Evolutionary conservation across 805 yeast genomes (phyloP).

Genomic region (Candida tallmaniae): DNA sequence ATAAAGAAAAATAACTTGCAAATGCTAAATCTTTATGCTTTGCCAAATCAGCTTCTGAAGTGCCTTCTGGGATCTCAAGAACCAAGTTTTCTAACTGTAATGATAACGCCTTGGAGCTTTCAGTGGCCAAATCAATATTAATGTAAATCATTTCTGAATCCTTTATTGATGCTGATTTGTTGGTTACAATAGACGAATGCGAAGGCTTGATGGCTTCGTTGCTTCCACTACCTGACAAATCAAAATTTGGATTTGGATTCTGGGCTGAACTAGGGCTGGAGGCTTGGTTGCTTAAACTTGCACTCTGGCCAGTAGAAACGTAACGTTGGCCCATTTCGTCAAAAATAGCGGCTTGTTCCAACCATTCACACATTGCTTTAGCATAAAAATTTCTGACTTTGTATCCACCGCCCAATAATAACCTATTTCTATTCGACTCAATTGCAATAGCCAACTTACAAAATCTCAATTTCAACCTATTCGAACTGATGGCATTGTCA

Average conservation of each 20-base stretch:
- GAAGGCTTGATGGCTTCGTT: constrained; percentile 1
- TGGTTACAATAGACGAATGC: constrained; percentile 1
- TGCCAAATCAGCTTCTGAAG: constrained; percentile 47
- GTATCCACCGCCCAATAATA: constrained; percentile 42
- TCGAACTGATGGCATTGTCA: constrained; percentile 22
- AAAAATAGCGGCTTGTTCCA: constrained; percentile 45
- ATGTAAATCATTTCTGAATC: constrained; percentile 11
- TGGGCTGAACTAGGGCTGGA: not conserved
- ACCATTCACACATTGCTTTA: constrained; percentile 47
- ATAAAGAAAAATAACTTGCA: constrained; percentile 63
- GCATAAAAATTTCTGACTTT: constrained; percentile 45
- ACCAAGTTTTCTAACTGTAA: constrained; percentile 52
- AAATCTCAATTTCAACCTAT: constrained; percentile 40
- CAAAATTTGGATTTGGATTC: not conserved
- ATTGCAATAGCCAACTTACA: constrained; percentile 34
- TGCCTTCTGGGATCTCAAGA: constrained; percentile 55
- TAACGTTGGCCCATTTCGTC: constrained; percentile 15
- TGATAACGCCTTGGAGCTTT: constrained; percentile 56
- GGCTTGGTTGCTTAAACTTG: not conserved
- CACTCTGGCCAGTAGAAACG: not conserved
- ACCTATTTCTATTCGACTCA: constrained; percentile 27
- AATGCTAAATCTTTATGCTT: constrained; percentile 59
- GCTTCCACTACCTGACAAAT: not conserved
- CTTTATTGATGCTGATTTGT: not conserved
- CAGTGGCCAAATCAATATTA: constrained; percentile 58